A percentile compares a stretch with the other conserved stretches of the same genome.
phyloP scores from a whole-genome alignment of 495 filamentous ascomycete genomes.

The Cercophora sp. region DNA sequence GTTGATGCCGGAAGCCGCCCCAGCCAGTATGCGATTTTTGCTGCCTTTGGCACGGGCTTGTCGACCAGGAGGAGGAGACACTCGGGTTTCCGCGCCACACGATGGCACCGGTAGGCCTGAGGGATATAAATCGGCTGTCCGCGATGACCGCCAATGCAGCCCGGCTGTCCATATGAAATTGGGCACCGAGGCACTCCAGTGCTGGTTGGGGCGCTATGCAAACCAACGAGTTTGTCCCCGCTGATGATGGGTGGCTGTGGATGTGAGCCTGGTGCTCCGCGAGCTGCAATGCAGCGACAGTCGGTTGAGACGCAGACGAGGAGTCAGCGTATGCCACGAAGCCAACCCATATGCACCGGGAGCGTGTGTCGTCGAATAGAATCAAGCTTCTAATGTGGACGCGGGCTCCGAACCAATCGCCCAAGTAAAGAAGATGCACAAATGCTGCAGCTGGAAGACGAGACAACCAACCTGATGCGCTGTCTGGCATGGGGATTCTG shows the following conservation, averaged over 20 bases:
- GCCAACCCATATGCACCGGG: constrained; percentile 13
- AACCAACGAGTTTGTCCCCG: constrained; percentile 5
- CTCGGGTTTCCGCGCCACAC: too few relatives aligned
- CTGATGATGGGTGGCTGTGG: constrained; percentile 4
- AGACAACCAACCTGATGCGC: not conserved
- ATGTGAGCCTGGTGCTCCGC: constrained; percentile 11
- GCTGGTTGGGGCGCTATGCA: constrained; percentile 1
- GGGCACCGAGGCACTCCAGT: constrained; percentile 9
- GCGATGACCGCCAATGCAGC: not conserved
- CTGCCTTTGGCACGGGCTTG: too few relatives aligned
- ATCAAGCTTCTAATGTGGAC: not conserved
- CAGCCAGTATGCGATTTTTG: too few relatives aligned
- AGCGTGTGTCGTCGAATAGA: constrained; percentile 7
- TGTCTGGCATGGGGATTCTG: too few relatives aligned
- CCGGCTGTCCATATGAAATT: not conserved
- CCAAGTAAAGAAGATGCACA: constrained; percentile 4
- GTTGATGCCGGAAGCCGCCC: too few relatives aligned
- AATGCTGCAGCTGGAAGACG: constrained; percentile 1
- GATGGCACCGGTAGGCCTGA: too few relatives aligned
- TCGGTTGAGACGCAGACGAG: constrained; percentile 12
- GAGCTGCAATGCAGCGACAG: constrained; percentile 20
- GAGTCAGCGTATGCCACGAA: constrained; percentile 50
- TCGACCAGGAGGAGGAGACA: too few relatives aligned
- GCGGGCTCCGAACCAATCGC: constrained; percentile 1
- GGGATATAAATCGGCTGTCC: constrained; percentile 7